Conservation (phyloP, 495 filamentous ascomycete species). For the Coniosporium apollinis region DNA sequence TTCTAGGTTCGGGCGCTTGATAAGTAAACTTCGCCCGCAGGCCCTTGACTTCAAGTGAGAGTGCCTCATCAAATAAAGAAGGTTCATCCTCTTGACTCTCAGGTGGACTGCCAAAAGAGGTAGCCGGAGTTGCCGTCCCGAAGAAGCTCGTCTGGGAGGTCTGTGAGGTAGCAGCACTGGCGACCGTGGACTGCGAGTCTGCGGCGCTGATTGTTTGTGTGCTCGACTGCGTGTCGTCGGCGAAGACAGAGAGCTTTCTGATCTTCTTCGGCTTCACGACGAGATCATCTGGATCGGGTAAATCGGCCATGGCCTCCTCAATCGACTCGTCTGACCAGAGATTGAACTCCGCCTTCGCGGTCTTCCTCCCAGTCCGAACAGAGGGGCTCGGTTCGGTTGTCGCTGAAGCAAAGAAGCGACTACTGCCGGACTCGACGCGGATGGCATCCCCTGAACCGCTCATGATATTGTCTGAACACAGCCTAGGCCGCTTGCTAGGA, state of each 20-base stretch:
- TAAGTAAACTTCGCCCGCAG: conserved; percentile 6
- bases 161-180: not conserved
- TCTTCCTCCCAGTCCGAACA: conserved; percentile 31
- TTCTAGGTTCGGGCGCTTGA: not conserved
- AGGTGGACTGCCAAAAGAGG: conserved; percentile 2
- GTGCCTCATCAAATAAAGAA: conserved; percentile 6
- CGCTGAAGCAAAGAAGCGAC: conserved; percentile 39
- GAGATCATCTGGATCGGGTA: conserved; percentile 25
- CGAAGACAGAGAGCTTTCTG: conserved; percentile 16
- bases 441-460: conserved; percentile 10
- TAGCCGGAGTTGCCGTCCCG: conserved; percentile 1
- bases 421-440: conserved; percentile 27
- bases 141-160: not conserved
- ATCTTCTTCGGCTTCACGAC: conserved; percentile 18
- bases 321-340: conserved; percentile 53
- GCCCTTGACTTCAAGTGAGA: conserved; percentile 5
- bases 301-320: conserved; percentile 41
- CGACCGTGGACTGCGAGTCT: not conserved
- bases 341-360: conserved; percentile 33
- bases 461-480: conserved; percentile 38
- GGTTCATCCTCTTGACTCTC: not conserved
- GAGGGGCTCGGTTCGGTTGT: conserved; percentile 33
- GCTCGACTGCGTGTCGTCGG: conserved; percentile 7
- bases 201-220: not conserved
- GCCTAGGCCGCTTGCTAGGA: conserved; percentile 42